Base-by-base conservation (phyloP, 495 filamentous ascomycete genomes). In the Amorphotheca resinae region DNA sequence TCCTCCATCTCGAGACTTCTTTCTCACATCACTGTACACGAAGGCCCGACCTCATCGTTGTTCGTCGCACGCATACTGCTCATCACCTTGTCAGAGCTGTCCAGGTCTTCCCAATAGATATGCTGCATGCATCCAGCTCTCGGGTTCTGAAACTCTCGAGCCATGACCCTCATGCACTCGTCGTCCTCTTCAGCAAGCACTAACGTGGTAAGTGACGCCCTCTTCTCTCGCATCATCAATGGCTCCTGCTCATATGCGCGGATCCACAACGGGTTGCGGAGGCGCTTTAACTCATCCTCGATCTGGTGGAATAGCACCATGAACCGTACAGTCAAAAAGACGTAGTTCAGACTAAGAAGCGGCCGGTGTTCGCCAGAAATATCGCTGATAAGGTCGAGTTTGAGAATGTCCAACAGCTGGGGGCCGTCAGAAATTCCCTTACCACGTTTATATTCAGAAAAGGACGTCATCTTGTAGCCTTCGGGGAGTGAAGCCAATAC, bases 31-130 rank as follows among this genome's bases (percentile, higher is more conserved):
- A 30, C 25, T 30, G 25, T 30, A 30, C 25, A 6, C 6, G 25
- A 30, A 30, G 6, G 6, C 6, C 25, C 25, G 25, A 30, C 6
- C 25, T 30, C 25, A 30, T 30, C 25, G 25, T 30, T 12, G 12
- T 30, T 30, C 25, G 12, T 30, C 25, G 6, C 25, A 41, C 14
- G 21, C 22, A n/a, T 41, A 28, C 38, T 14, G 14, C 3, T 28
- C 38, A 9, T 17, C n/a, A n/a, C n/a, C 20, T 41, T 16, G 12
- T 26, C 2, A 18, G 22, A n/a, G 4, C 32, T 18, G 8, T 53
- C 50, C 7, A 61, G 38, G 33, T 56, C 52, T 18, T 57, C 41
- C 60, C 59, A 63, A 46, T 63, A 61, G n/a, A 63, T 57, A 39
- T 48, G 44, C 9, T 50, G 37, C 50, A 54, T 43, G n/a, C 53